phyloP scores from a whole-genome alignment of 2,329 filamentous ascomycete species.

The Aspergillus vadensis region DNA sequence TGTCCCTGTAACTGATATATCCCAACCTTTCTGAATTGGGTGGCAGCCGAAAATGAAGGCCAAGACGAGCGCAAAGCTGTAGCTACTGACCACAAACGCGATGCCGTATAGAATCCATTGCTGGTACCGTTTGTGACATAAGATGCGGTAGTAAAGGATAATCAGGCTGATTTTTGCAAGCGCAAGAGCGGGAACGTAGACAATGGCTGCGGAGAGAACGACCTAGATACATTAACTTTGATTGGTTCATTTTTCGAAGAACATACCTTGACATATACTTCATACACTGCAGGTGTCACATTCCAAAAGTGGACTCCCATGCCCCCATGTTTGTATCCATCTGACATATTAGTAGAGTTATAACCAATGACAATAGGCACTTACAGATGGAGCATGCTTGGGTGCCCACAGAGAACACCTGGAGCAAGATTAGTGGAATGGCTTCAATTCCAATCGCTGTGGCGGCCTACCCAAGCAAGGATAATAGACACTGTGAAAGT shows the following conservation, averaged over 20 bases:
- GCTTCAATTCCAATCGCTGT: not conserved
- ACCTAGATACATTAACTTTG: not conserved
- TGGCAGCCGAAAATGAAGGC: constrained; percentile 4
- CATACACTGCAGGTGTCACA: not conserved
- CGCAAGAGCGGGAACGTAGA: not conserved
- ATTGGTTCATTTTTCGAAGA: not conserved
- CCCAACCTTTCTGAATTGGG: not conserved
- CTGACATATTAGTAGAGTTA: not conserved
- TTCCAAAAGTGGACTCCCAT: constrained; percentile 1
- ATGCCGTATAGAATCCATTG: not conserved
- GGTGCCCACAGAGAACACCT: not conserved
- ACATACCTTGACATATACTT: not conserved
- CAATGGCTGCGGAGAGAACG: not conserved
- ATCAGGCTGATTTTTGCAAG: not conserved
- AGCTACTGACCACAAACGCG: not conserved
- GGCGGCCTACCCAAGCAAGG: not conserved
- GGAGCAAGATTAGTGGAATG: not conserved
- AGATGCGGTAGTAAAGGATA: not conserved
- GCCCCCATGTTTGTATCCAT: not conserved
- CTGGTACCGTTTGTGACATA: not conserved
- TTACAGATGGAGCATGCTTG: not conserved
- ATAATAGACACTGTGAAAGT: not conserved
- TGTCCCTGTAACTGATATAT: not conserved
- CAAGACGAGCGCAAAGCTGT: not conserved
- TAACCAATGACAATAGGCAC: not conserved